Base-by-base conservation (phyloP, 768 basidiomycete species). In the Neoboletus brunneissimus region DNA sequence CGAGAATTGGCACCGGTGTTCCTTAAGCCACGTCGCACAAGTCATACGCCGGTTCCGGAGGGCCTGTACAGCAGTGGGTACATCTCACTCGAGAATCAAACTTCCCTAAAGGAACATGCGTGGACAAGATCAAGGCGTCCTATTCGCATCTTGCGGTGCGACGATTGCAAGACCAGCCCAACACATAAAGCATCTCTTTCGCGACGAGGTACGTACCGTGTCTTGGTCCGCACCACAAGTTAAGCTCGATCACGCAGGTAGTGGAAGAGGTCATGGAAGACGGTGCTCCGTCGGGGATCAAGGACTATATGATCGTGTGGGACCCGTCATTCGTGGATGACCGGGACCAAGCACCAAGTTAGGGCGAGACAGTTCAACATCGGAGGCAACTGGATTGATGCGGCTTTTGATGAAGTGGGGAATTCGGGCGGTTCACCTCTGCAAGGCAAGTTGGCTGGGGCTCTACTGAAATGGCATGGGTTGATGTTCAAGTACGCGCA, bases 111-210 rank as follows among this genome's bases (percentile, higher is more conserved):
- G 22, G 44, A 37, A 44, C 38, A n/a, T 12, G 34, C 15, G 31
- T 16, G 31, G 18, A 18, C 53, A 68, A 72, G 90, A 91, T 64
- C 70, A 72, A 47, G 74, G 72, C 0, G 66, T 80, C 3, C 79
- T 75, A 18, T 93, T 91, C 65, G 82, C 94, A 6, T 93, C 91
- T 13, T 95, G 93, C 66, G 93, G 89, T 58, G 93, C 93, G 37
- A 96, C 93, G 0, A 87, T 96, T 43, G 76, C 85, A 6, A 88
- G 91, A 58, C 90, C 93, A 7, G 71, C 73, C 38, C 72, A 80
- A 52, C 89, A 94, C 62, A 94, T 95, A 91, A 76, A 75, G 56
- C 80, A 77, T 35, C 80, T 96, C n/a, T 89, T 91, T 63, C 88
- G 87, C 22, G 72, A 94, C 5, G 74, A 82, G 35, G 72, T 77